Percentiles rank a stretch among this genome's conserved stretches.
Conservation (phyloP, 345 rosid genomes). For the Populus ilicifolia region DNA sequence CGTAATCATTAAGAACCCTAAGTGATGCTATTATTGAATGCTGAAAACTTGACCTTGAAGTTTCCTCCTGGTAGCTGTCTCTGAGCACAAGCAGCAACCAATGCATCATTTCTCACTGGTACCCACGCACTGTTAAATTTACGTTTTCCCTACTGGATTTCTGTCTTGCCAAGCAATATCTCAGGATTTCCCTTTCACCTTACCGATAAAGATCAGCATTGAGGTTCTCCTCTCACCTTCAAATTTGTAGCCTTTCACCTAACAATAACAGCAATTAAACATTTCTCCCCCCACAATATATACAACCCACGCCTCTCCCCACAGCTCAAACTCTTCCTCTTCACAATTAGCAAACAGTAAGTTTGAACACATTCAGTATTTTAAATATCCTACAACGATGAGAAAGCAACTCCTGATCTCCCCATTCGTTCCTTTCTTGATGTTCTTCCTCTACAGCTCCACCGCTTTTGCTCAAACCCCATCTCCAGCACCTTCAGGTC, state of each 20-base stretch:
- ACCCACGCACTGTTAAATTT: constrained; percentile 5
- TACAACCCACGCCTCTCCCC: neutral
- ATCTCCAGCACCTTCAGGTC: constrained; percentile 49
- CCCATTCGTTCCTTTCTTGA: constrained; percentile 19
- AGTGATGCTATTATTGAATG: neutral
- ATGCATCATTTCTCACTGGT: neutral
- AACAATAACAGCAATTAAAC: constrained; percentile 26
- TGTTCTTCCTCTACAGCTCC: constrained; percentile 29
- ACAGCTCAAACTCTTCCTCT: constrained; percentile 13
- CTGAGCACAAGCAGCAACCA: constrained; percentile 20
- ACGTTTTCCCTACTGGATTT: constrained; percentile 2
- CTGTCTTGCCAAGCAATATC: constrained; percentile 37
- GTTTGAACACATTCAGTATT: neutral
- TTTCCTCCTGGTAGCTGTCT: constrained; percentile 10
- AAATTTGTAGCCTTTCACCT: constrained; percentile 30
- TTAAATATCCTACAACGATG: constrained; percentile 15
- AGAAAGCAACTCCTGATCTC: constrained; percentile 29
- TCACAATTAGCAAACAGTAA: neutral
- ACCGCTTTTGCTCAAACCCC: constrained; percentile 44
- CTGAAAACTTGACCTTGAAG: constrained; percentile 25
- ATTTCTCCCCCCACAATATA: constrained; percentile 21
- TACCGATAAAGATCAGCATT: constrained; percentile 15
- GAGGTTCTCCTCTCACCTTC: constrained; percentile 34
- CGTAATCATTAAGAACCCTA: constrained; percentile 10
- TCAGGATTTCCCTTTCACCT: constrained; percentile 8